Evolutionary conservation across 306 rosid species (phyloP).

Genomic region (Trifolium pratense): DNA sequence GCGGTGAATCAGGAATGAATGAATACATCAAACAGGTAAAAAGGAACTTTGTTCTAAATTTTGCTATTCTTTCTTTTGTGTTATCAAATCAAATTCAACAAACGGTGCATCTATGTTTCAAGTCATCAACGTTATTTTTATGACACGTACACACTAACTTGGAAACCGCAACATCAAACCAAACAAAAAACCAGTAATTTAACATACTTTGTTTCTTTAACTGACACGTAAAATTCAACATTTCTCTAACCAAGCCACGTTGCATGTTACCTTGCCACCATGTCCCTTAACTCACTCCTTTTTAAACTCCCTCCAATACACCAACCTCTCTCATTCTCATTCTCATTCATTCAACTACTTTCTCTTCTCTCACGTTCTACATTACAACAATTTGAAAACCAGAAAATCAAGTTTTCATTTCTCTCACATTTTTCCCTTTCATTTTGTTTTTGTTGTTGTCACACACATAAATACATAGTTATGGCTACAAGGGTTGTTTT

Average conservation of each 20-base stretch:
- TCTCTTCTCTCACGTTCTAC: not conserved
- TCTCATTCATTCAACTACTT: not conserved
- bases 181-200: not conserved
- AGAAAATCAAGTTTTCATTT: not conserved
- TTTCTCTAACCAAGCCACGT: conserved; percentile 44
- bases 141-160: conserved; percentile 39
- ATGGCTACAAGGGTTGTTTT: conserved; percentile 54
- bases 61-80: not conserved
- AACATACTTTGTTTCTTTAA: conserved; percentile 26
- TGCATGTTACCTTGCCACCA: conserved; percentile 29
- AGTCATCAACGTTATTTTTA: not conserved
- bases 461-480: not conserved
- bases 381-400: not conserved
- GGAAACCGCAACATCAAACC: not conserved
- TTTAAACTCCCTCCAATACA: conserved; percentile 9
- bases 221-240: conserved; percentile 43
- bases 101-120: conserved; percentile 38
- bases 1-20: conserved; percentile 21
- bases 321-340: not conserved
- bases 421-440: not conserved
- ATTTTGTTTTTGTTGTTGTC: conserved; percentile 18
- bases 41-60: conserved; percentile 2
- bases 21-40: not conserved
- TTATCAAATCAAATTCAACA: not conserved
- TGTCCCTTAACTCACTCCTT: conserved; percentile 26